A percentile compares a stretch with the other conserved stretches of the same genome.
Conservation (phyloP, 202 grass and related monocot species). For the Bolboschoenoplectus hybrid region DNA sequence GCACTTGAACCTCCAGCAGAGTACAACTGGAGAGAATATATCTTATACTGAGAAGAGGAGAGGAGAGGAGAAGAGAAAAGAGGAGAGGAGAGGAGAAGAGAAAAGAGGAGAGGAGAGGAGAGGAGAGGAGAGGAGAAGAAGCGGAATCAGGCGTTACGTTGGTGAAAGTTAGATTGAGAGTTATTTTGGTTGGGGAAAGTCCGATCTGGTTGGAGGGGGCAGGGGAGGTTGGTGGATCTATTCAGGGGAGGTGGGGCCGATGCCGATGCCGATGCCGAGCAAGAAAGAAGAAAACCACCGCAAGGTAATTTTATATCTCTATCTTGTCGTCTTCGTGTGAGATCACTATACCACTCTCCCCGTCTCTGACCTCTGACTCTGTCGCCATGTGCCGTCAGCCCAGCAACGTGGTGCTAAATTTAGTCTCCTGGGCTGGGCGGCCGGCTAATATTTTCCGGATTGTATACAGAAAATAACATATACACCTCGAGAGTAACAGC, state of each 20-base stretch:
- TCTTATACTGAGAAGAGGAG: too few species aligned
- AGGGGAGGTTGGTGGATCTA: conserved; percentile 23
- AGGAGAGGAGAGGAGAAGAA: background rate
- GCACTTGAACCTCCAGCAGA: background rate
- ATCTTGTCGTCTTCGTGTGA: background rate
- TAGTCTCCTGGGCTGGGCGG: too few species aligned
- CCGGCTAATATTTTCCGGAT: too few species aligned
- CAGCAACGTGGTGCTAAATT: background rate
- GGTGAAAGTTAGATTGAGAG: conserved; percentile 19
- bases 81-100: too few species aligned
- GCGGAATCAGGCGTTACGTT: background rate
- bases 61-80: too few species aligned
- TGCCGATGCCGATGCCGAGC: background rate
- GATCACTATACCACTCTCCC: background rate
- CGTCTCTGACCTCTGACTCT: too few species aligned
- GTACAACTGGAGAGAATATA: background rate
- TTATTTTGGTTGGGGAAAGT: background rate
- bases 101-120: too few species aligned
- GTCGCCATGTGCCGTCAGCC: background rate
- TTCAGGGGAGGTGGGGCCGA: background rate
- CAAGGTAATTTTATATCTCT: background rate
- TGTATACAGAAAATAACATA: too few species aligned
- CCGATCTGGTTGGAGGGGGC: conserved; percentile 15
- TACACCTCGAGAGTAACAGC: too few species aligned
- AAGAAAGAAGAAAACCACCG: background rate